Base-by-base conservation (phyloP, 495 filamentous ascomycete species). In the Apodospora peruviana region DNA sequence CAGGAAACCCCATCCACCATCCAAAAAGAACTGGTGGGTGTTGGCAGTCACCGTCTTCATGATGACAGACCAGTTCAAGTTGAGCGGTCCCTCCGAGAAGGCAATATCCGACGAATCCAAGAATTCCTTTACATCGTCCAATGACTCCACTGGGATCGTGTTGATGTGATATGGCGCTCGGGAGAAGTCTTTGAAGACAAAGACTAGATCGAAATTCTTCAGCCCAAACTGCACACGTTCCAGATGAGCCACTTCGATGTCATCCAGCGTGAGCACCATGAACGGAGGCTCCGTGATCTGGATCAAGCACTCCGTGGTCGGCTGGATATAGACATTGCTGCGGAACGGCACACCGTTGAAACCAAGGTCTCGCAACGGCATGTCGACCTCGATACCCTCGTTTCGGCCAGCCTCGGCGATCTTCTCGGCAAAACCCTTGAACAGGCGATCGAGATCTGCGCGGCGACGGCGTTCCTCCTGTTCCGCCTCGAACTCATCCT, bases 131-230 rank as follows among this genome's bases (percentile, higher is more conserved):
- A 97, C 94, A 46, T 85, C 81, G 50, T 99, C 94, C 24, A 99
- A 75, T 3, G 84, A 84, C 61, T 97, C 94, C 37, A 99, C 91
- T 1, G 94, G 94, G 53, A 99, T 97, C 14, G 94, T 97, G 66
- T 99, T 99, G 72, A 99, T 86, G 69, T 97, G 94, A 23, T 82
- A 84, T 3, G 91, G 91, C 2, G 86, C 62, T 14, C 90, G 81
- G 41, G 84, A 80, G 69, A 95, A 97, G 68, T 99, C 94, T 57
- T 96, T 96, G 77, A 93, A 96, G 22, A 97, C 88, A 58, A 96
- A 90, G 8, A 97, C 94, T 56, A 97, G 81, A 68, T 99, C 94
- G 66, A 99, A 99, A 62, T 99, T 99, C 77, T 97, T 97, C 37
- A 99, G 79, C 19, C 94, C 94, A 59, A 97, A 99, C 77, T 94